These are phyloP conservation scores for Isoetes engelmannii DNA, from an alignment of 83 land plant genomes.

Conservation along the genomic window DNA sequence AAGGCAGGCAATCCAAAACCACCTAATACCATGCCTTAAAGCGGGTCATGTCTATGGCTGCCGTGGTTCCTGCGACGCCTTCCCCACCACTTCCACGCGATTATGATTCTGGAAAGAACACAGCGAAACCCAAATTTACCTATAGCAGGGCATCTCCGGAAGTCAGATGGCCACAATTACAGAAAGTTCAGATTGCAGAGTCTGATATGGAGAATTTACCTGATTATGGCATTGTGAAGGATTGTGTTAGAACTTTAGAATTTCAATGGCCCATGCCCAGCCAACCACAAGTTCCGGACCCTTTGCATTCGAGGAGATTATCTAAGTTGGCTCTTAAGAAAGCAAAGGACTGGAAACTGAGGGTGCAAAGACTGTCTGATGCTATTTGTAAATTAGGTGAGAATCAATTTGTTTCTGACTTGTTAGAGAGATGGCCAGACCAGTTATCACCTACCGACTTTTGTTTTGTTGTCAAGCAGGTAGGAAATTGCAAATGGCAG, in stretches of 20 bases:
- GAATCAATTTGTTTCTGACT: slow-evolving; percentile 57
- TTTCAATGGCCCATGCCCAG: no score
- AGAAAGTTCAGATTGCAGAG: background rate
- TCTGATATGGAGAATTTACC: no score
- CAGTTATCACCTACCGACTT: slow-evolving; percentile 72
- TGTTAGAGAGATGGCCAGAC: slow-evolving; percentile 48
- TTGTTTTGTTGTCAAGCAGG: slow-evolving; percentile 63
- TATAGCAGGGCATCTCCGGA: slow-evolving; percentile 61
- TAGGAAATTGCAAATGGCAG: slow-evolving; percentile 68
- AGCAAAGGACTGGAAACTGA: slow-evolving; percentile 69
- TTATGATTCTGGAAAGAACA: no score
- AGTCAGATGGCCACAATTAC: slow-evolving; percentile 59
- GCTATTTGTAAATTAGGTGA: slow-evolving; percentile 44
- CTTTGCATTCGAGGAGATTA: slow-evolving; percentile 1
- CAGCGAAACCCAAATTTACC: slow-evolving; percentile 16
- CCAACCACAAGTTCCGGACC: no score
- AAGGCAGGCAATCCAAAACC: no score
- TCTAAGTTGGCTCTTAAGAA: slow-evolving; percentile 64
- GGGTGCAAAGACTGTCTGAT: slow-evolving; percentile 57
- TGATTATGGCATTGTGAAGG: no score
- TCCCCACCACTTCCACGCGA: no score
- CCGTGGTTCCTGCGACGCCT: no score
- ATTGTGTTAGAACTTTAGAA: no score
- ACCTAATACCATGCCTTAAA: no score
- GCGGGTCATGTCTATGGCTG: no score